Evolutionary conservation across 129 eudicot genomes (phyloP).

Genomic region (Kitagawia praeruptora): DNA sequence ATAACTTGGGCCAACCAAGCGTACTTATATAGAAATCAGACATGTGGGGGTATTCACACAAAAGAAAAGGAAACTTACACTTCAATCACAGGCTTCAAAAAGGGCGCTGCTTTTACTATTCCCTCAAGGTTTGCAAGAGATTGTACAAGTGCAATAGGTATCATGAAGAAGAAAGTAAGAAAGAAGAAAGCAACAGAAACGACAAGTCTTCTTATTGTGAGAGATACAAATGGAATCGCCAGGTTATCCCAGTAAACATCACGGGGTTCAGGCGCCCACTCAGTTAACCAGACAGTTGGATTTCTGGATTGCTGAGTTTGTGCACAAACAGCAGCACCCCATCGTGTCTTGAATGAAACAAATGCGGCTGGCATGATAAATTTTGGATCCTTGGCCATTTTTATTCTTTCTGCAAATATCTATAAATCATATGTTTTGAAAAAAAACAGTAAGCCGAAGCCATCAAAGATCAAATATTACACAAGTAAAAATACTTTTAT

Average conservation of each 20-base stretch:
- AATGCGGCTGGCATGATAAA: conserved; percentile 70
- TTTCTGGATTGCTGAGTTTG: conserved; percentile 81
- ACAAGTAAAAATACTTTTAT: neutral
- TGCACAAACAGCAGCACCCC: conserved; percentile 96
- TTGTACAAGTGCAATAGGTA: conserved; percentile 79
- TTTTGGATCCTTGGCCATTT: conserved; percentile 41
- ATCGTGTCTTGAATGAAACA: conserved; percentile 76
- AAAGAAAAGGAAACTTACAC: conserved; percentile 32
- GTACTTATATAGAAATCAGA: neutral
- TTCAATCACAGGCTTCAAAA: conserved; percentile 42
- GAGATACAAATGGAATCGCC: conserved; percentile 75
- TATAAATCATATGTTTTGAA: conserved; percentile 16
- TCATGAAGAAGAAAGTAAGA: conserved; percentile 83
- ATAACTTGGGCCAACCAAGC: neutral
- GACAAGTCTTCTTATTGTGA: conserved; percentile 63
- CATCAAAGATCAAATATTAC: neutral
- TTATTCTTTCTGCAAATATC: conserved; percentile 59
- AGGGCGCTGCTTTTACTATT: conserved; percentile 55
- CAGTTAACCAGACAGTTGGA: conserved; percentile 73
- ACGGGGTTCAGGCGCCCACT: conserved; percentile 92
- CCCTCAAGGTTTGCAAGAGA: conserved; percentile 74
- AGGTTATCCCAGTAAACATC: conserved; percentile 84
- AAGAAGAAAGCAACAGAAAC: conserved; percentile 63
- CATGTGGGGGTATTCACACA: neutral
- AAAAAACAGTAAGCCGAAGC: neutral